Conservation (phyloP, 2,329 filamentous ascomycete species). For the Aureobasidium zeae region DNA sequence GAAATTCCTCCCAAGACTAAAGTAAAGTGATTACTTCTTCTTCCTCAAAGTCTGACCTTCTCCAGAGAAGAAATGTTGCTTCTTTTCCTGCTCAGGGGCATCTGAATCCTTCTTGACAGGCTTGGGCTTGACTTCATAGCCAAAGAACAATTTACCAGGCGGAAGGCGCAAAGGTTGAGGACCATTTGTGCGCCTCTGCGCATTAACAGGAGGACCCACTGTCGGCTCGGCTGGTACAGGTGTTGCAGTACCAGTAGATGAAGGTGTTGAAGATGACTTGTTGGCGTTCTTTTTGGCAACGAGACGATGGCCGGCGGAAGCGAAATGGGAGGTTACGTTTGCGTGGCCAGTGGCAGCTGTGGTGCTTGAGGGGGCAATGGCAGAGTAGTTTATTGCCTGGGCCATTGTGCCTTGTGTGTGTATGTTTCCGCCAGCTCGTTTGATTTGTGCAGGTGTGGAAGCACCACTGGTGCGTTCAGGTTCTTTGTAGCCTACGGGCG, state of each 20-base stretch:
- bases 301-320: slow-evolving; percentile 71
- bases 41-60: slow-evolving; percentile 76
- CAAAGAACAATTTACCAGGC: slow-evolving; percentile 90
- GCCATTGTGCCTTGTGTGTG: slow-evolving; percentile 91
- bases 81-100: slow-evolving; percentile 48
- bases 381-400: slow-evolving; percentile 90
- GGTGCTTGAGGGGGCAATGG: slow-evolving; percentile 71
- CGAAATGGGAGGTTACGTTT: slow-evolving; percentile 66
- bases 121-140: slow-evolving; percentile 83
- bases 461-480: slow-evolving; percentile 71
- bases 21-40: slow-evolving; percentile 60
- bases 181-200: slow-evolving; percentile 54
- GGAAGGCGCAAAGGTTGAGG: slow-evolving; percentile 77
- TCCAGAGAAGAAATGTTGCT: slow-evolving; percentile 55
- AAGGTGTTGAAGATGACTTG: slow-evolving; percentile 55
- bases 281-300: slow-evolving; percentile 75
- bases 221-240: slow-evolving; percentile 52
- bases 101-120: slow-evolving; percentile 67
- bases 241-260: slow-evolving; percentile 20
- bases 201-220: slow-evolving; percentile 40
- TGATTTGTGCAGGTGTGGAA: slow-evolving; percentile 64
- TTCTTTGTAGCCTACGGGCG: slow-evolving; percentile 90
- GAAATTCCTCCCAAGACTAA: no score
- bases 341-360: slow-evolving; percentile 54
- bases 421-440: slow-evolving; percentile 61